Evolutionary conservation across 2,329 filamentous ascomycete species (phyloP), one percentile per base, ranked within the genome.

Genomic region (Fusarium foetens): DNA sequence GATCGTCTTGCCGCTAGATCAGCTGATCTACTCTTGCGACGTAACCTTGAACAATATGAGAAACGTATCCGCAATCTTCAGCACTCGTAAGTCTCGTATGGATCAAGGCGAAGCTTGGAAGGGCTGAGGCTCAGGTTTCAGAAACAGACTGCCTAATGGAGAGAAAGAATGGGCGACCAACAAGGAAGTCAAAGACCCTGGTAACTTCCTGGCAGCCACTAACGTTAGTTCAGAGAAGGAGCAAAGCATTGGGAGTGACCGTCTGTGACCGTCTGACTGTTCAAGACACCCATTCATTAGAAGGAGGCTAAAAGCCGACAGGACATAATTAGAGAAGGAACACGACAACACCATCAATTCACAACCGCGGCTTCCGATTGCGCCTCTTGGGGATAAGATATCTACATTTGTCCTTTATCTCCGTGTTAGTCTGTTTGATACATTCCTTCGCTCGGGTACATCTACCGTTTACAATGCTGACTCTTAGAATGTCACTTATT

Each of bases 71-170:
- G 38, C 45, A 53, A 54, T 67, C 25, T 67, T 66, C 45, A 66
- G 53, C 53, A 49, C 38, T 35, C 51, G 33, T 49, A 45, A 46
- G 55, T 33, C 38, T 41, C 38, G 27, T 54, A 45, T 52, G 55
- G 38, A 29, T 59, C 45, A 35, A 63, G 57, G 49, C 55, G 58
- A 45, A 68, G 21, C 45, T 31, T 48, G 27, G 45, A 23, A 31
- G 64, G 43, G 52, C 38, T 53, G 35, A 63, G 46, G 43, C 42
- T 51, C 49, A 41, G 35, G 64, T 68, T 68, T 68, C 64, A 68
- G 66, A 46, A 55, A 46, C 39, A 31, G 27, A 49, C 46, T 31
- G 14, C 46, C 46, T 31, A 49, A 49, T 49, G 46, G 46, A 45
- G 41, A 35, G 39, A 52, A 19, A 60, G 35, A 27, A 43, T 41